phyloP scores from a whole-genome alignment of 2,329 filamentous ascomycete species.

The Exophiala dermatitidis region DNA sequence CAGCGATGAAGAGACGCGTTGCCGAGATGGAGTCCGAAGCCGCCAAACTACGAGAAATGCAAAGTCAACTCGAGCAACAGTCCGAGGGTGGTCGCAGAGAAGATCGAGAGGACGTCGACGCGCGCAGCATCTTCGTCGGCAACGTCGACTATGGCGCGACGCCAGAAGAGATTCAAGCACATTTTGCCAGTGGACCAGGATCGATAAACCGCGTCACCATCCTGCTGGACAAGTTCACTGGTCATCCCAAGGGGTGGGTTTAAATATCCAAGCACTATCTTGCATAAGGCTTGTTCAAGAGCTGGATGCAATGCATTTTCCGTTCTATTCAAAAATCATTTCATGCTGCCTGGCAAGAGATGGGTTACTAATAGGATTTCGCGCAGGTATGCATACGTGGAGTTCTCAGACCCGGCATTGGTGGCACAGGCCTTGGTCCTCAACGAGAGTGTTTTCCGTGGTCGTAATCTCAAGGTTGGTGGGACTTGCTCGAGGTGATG shows the following conservation, averaged over 20 bases:
- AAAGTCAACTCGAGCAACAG: constrained; percentile 76
- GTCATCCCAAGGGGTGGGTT: constrained; percentile 95
- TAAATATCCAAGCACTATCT: constrained; percentile 19
- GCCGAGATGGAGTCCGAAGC: constrained; percentile 89
- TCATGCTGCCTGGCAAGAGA: constrained; percentile 55
- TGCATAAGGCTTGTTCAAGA: constrained; percentile 26
- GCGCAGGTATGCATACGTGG: constrained; percentile 91
- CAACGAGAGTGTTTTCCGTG: constrained; percentile 94
- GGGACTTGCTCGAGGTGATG: not conserved
- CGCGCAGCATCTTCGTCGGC: constrained; percentile 92
- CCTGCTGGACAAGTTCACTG: constrained; percentile 93
- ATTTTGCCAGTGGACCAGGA: constrained; percentile 86
- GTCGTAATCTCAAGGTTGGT: constrained; percentile 84
- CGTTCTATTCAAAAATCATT: constrained; percentile 27
- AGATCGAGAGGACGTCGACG: constrained; percentile 92
- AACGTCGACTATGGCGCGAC: constrained; percentile 98
- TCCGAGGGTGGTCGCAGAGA: constrained; percentile 69
- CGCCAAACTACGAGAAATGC: constrained; percentile 79
- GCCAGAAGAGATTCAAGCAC: constrained; percentile 94
- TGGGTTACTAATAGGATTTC: constrained; percentile 32
- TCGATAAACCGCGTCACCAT: constrained; percentile 98
- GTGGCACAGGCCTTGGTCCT: constrained; percentile 90
- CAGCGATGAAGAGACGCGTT: constrained; percentile 77
- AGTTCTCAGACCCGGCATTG: constrained; percentile 89
- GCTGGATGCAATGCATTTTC: constrained; percentile 25